Conservation (phyloP, 345 rosid species). For the Euphorbia peplus region DNA sequence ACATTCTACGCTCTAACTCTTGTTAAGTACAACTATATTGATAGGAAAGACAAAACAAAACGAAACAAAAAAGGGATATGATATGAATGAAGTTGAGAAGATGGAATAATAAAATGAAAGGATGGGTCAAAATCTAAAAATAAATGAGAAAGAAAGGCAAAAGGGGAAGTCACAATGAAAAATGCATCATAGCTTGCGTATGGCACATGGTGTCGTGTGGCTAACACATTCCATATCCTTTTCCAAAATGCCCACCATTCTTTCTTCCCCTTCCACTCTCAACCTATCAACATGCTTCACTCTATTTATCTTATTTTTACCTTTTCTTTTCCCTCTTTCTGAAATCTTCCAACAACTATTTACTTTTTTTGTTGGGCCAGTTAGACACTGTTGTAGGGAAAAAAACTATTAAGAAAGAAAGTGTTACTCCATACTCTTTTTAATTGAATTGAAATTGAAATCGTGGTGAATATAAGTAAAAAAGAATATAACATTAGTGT, state of each 20-base stretch:
- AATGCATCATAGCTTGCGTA: background rate
- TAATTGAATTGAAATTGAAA: no score
- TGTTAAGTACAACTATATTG: no score
- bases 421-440: no score
- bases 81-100: no score
- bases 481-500: no score
- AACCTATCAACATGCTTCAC: conserved; percentile 17
- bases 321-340: background rate
- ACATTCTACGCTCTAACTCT: no score
- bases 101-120: background rate
- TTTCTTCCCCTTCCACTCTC: background rate
- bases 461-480: no score
- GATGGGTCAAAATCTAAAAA: no score
- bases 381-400: no score
- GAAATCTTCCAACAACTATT: background rate
- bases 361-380: no score
- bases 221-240: background rate
- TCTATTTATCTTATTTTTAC: background rate
- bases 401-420: no score
- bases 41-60: no score
- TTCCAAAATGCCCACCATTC: background rate
- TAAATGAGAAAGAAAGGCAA: background rate
- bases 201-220: conserved; percentile 9
- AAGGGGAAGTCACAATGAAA: background rate
- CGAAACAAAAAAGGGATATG: background rate